Percentiles rank a stretch among this genome's conserved stretches.
phyloP scores from a whole-genome alignment of 2,329 filamentous ascomycete species.

The Xylariomycetidae sp. region DNA sequence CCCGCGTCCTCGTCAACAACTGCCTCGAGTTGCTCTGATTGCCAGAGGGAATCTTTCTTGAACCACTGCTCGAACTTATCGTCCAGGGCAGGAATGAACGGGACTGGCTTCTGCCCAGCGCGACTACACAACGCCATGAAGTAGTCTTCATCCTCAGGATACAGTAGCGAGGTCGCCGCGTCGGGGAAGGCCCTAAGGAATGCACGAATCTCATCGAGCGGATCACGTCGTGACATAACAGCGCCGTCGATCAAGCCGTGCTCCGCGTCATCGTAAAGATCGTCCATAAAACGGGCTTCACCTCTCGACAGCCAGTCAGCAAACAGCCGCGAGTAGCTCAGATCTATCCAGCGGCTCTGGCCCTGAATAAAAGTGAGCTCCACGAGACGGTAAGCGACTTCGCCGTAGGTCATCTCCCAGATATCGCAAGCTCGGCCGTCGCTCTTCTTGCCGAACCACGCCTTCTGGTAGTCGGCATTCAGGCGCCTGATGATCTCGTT shows the following conservation, averaged over 20 bases:
- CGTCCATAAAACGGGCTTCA: too few relatives aligned
- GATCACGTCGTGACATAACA: too few relatives aligned
- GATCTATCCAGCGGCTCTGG: conserved; percentile 37
- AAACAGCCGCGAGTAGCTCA: too few relatives aligned
- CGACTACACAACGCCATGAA: conserved; percentile 27
- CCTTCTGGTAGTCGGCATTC: conserved; percentile 43
- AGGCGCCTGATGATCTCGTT: conserved; percentile 37
- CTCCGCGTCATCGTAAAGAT: too few relatives aligned
- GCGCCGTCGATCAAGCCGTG: too few relatives aligned
- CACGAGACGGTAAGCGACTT: conserved; percentile 39
- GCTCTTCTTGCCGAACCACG: conserved; percentile 41
- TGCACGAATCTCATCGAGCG: too few relatives aligned
- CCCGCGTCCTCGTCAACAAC: conserved; percentile 29
- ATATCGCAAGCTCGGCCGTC: conserved; percentile 38
- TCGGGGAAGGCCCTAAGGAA: conserved; percentile 8
- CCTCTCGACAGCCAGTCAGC: too few relatives aligned
- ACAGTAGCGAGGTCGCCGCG: conserved; percentile 13
- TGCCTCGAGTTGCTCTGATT: conserved; percentile 31
- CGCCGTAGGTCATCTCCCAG: conserved; percentile 42
- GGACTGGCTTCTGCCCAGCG: conserved; percentile 28
- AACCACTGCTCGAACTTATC: conserved; percentile 33
- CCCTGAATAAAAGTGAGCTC: conserved; percentile 36
- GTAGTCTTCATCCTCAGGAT: conserved; percentile 18
- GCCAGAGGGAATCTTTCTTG: conserved; percentile 36
- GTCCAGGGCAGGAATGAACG: conserved; percentile 30